These are phyloP conservation scores for Melanomma pulvis-pyrius DNA, from an alignment of 495 filamentous ascomycete species.

Conservation along the genomic window DNA sequence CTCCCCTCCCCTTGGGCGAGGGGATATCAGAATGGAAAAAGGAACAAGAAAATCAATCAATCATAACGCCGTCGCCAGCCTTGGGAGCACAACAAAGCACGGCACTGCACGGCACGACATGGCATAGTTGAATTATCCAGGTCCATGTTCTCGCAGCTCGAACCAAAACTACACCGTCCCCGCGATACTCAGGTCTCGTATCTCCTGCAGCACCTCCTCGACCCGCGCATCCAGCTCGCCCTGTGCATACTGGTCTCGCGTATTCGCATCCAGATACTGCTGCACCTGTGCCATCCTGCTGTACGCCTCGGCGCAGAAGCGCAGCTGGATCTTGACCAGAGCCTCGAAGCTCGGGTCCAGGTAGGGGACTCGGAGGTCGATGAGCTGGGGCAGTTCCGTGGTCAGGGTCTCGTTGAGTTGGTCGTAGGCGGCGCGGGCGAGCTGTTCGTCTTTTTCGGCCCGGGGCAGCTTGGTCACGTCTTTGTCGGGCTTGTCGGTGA, in stretches of 20 bases:
- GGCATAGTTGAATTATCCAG: too few relatives aligned
- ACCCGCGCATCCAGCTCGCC: conserved; percentile 90
- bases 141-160: too few relatives aligned
- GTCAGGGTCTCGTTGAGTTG: conserved; percentile 94
- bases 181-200: conserved; percentile 92
- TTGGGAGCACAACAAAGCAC: too few relatives aligned
- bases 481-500: conserved; percentile 98
- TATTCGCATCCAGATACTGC: conserved; percentile 97
- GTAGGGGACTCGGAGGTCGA: conserved; percentile 95
- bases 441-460: conserved; percentile 90
- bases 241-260: conserved; percentile 91
- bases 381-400: conserved; percentile 91
- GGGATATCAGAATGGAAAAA: too few relatives aligned
- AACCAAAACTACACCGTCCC: conserved; percentile 74
- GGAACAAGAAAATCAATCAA: too few relatives aligned
- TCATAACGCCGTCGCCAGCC: too few relatives aligned
- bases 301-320: conserved; percentile 98
- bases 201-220: conserved; percentile 95
- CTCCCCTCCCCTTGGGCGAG: too few relatives aligned
- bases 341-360: conserved; percentile 96
- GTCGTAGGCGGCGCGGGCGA: conserved; percentile 92
- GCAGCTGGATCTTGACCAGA: conserved; percentile 95
- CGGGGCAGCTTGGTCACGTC: conserved; percentile 92
- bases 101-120: too few relatives aligned
- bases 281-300: conserved; percentile 97